Evolutionary conservation across 2,329 filamentous ascomycete species (phyloP).

Genomic region (Diaporthe amygdali): DNA sequence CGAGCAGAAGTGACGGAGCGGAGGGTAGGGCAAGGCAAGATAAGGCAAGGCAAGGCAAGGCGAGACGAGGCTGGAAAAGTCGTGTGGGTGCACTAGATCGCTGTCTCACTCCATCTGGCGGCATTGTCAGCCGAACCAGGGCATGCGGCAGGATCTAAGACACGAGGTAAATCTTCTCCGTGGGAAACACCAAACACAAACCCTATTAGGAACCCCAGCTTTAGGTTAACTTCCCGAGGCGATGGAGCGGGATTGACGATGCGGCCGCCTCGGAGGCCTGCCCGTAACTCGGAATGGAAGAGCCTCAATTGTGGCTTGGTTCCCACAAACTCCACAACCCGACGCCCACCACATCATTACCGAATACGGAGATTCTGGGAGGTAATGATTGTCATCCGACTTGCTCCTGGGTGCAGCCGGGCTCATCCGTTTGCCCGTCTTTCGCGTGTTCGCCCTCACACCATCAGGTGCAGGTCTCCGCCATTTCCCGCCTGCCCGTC

Average conservation of each 20-base stretch:
- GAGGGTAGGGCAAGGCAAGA: background rate
- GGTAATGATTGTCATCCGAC: constrained; percentile 5
- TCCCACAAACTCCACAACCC: constrained; percentile 18
- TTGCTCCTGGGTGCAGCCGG: background rate
- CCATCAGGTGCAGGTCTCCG: background rate
- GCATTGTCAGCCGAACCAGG: constrained; percentile 20
- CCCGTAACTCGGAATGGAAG: constrained; percentile 20
- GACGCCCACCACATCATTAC: constrained; percentile 12
- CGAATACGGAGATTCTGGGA: constrained; percentile 10
- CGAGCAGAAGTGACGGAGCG: background rate
- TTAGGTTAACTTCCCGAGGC: background rate
- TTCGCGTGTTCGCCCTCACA: background rate
- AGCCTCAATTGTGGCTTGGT: constrained; percentile 25
- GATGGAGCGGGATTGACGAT: constrained; percentile 13
- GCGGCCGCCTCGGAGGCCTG: constrained; percentile 24
- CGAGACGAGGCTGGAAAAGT: background rate
- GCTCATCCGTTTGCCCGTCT: constrained; percentile 12
- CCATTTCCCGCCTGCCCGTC: background rate
- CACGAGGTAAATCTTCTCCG: background rate
- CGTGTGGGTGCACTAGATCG: constrained; percentile 3
- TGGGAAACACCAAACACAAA: background rate
- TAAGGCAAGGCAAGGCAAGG: background rate
- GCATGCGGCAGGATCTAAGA: constrained; percentile 14
- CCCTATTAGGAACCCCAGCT: background rate
- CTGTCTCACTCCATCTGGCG: constrained; percentile 18